phyloP scores from a whole-genome alignment of 352 stramenopile species.

The Phytopythium oedochilum region DNA sequence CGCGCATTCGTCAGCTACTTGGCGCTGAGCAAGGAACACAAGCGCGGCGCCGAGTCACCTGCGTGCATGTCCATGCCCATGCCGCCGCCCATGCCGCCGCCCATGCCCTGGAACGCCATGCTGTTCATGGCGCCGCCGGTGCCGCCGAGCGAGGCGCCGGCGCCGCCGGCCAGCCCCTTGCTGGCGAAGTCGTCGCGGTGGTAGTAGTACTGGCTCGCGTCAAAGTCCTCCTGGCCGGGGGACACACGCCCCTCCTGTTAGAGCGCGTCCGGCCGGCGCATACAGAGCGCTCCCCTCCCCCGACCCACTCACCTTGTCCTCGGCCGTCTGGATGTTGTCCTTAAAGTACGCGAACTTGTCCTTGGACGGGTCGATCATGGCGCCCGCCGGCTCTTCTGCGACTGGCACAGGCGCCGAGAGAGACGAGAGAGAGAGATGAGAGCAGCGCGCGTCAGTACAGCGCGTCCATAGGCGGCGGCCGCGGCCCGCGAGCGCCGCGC shows the following conservation, averaged over 20 bases:
- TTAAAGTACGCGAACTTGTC: slow-evolving; percentile 90
- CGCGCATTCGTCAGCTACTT: not conserved
- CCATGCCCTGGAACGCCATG: slow-evolving; percentile 51
- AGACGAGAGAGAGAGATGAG: not conserved
- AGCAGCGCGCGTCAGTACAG: no score
- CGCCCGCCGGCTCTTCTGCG: not conserved
- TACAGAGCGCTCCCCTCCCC: no score
- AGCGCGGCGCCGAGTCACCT: not conserved
- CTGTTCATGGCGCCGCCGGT: slow-evolving; percentile 24
- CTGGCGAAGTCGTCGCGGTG: slow-evolving; percentile 66
- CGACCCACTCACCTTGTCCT: slow-evolving; percentile 73
- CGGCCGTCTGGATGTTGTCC: slow-evolving; percentile 86
- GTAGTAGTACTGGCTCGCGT: slow-evolving; percentile 88
- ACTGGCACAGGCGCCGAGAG: no score
- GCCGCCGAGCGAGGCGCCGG: slow-evolving; percentile 10
- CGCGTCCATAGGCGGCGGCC: no score
- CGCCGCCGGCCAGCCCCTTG: slow-evolving; percentile 26
- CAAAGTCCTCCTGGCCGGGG: slow-evolving; percentile 59
- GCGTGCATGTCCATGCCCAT: slow-evolving; percentile 24
- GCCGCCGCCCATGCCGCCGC: slow-evolving; percentile 16
- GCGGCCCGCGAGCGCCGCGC: not conserved
- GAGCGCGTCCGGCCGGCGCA: no score
- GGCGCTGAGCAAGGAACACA: not conserved
- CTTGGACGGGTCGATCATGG: slow-evolving; percentile 85
- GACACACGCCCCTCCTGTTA: no score